Evolutionary conservation across 139 green algal species (phyloP).

Genomic region (Auxenochlorella protothecoides): DNA sequence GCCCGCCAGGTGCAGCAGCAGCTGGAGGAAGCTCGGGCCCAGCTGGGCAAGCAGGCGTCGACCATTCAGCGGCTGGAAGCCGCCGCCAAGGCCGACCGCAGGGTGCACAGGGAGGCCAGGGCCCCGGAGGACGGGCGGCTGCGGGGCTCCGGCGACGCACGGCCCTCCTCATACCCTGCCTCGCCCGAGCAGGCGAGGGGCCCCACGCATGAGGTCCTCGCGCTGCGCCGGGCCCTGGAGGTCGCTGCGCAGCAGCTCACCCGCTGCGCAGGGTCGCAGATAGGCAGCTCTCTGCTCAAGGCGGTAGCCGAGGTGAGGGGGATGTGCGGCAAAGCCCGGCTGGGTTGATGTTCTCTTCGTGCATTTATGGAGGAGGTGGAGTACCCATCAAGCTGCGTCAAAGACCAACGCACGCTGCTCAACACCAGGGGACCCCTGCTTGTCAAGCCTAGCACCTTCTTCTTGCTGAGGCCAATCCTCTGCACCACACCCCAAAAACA

Average conservation of each 20-base stretch:
- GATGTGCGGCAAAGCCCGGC: not conserved
- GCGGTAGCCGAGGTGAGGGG: conserved; percentile 16
- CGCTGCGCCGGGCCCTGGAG: conserved; percentile 19
- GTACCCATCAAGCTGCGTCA: not conserved
- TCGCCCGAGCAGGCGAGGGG: no score
- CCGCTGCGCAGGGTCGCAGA: conserved; percentile 5
- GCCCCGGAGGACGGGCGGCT: not conserved
- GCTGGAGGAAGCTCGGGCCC: not conserved
- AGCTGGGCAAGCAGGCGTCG: conserved; percentile 1
- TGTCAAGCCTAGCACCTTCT: not conserved
- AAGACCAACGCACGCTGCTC: not conserved
- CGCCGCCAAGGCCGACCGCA: not conserved
- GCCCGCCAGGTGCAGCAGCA: conserved; percentile 5
- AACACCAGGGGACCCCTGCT: not conserved
- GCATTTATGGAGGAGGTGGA: no score
- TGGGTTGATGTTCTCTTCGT: no score
- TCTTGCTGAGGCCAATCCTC: not conserved
- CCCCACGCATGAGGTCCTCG: no score
- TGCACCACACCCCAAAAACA: no score
- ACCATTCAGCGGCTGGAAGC: not conserved
- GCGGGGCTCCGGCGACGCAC: not conserved
- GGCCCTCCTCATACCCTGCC: not conserved
- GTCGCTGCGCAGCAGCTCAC: conserved; percentile 32
- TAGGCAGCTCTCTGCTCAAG: conserved; percentile 14
- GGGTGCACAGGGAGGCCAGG: conserved; percentile 3